Base-by-base conservation (phyloP, 2,329 filamentous ascomycete species). In the Alternaria alternata region DNA sequence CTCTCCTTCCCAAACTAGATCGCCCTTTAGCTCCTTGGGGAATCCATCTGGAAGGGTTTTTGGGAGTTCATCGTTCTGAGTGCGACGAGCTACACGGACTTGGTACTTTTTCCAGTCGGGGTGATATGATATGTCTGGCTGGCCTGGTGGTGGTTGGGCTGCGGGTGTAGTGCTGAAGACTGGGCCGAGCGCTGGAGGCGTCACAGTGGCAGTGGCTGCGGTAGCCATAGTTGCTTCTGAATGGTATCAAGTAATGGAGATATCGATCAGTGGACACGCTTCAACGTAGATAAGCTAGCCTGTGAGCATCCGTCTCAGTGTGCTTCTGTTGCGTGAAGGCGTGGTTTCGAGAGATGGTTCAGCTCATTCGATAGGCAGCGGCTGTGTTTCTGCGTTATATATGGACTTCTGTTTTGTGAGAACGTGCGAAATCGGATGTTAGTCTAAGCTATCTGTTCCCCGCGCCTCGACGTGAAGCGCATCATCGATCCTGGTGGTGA, bases 71-170 rank as follows among this genome's bases (percentile, higher is more conserved):
- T 83, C 83, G 0, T 74, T 79, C 42, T 81, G 75, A 4, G 81
- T 73, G 3, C 84, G 80, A 4, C 79, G 77, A 51, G 83, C 75
- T n/a, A 79, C 78, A 5, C 87, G 82, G 2, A 81, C 81, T 28
- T 83, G 77, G 64, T 85, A 89, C 64, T 85, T 87, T 32, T 82
- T 78, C 43, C 79, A 78, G 61, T 88, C 79, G 0, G 87, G 87
- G 1, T 81, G 78, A 69, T 89, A 89, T 1, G 76, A 76, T 57
- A 89, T 89, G 64, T 89, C 86, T 0, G 87, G 87, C 66, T 88
- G 86, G 3, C 22, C 82, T n/a, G 49, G 36, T n/a, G 30, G 51
- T 41, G 38, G 38, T 4, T 20, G 38, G 38, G 38, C n/a, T 18
- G 38, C n/a, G 2, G 38, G n/a, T 11, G 38, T 39, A 39, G 9